Conservation (phyloP, 371 early-diverging fungal species). For the Rhizopus stolonifer region DNA sequence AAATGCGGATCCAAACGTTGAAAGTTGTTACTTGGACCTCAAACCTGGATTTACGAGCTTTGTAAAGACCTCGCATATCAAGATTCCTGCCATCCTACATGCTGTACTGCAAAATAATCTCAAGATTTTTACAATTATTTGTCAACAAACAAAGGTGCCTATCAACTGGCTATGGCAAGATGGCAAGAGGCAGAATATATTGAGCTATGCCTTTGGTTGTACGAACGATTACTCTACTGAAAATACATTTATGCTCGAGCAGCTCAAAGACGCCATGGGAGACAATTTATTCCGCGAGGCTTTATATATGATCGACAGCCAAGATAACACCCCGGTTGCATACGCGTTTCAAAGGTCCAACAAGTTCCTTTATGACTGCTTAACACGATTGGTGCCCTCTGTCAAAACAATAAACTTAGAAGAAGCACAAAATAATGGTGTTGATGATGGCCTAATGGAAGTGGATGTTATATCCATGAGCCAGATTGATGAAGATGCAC, state of each 20-base stretch:
- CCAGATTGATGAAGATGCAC: constrained; percentile 37
- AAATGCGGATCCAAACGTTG: constrained; percentile 43
- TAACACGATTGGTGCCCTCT: neutral
- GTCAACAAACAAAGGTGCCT: constrained; percentile 6
- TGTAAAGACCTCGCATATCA: constrained; percentile 8
- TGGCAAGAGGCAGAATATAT: constrained; percentile 29
- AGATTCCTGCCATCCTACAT: constrained; percentile 43
- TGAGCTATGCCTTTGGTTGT: constrained; percentile 34
- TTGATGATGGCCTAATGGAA: constrained; percentile 7
- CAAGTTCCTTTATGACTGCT: constrained; percentile 11
- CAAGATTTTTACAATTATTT: constrained; percentile 16
- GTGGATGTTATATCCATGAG: constrained; percentile 20
- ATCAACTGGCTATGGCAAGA: constrained; percentile 41
- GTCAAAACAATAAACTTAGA: neutral
- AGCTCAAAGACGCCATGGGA: constrained; percentile 1
- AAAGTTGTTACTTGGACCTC: constrained; percentile 19
- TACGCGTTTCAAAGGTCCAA: constrained; percentile 22
- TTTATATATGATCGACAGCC: constrained; percentile 12
- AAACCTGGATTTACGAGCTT: neutral
- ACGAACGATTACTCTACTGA: constrained; percentile 31
- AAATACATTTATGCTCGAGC: constrained; percentile 36
- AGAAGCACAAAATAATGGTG: constrained; percentile 4
- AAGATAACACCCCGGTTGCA: constrained; percentile 27
- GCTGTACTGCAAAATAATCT: constrained; percentile 39
- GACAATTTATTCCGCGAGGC: constrained; percentile 1